Percentiles rank a stretch among this genome's conserved stretches.
phyloP scores from a whole-genome alignment of 1,284 basidiomycete species.

The Thecaphora thlaspeos region DNA sequence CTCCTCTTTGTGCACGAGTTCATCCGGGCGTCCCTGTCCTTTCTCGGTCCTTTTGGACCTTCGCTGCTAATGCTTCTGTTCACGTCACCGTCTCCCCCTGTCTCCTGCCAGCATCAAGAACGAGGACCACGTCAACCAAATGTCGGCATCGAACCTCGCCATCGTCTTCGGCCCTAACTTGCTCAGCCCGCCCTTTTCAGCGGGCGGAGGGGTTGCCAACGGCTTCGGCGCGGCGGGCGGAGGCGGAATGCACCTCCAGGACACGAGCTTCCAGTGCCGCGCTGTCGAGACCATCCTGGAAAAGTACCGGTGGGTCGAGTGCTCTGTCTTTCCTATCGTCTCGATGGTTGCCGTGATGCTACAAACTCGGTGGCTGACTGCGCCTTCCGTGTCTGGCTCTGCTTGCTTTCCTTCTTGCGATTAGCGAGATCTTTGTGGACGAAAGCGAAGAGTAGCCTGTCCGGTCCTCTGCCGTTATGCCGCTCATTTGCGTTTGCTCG shows the following conservation, averaged over 20 bases:
- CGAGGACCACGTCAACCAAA: conserved; percentile 69
- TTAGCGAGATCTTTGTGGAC: conserved; percentile 51
- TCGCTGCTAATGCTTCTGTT: no score
- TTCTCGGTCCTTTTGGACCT: no score
- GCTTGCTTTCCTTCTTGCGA: background rate
- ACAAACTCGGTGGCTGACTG: no score
- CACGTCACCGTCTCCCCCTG: background rate
- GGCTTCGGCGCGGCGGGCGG: conserved; percentile 2
- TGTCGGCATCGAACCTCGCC: conserved; percentile 88
- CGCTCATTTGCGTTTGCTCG: no score
- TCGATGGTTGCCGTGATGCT: background rate
- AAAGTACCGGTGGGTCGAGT: conserved; percentile 29
- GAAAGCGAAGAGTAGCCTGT: conserved; percentile 26
- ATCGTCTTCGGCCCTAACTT: conserved; percentile 98
- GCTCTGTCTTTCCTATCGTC: no score
- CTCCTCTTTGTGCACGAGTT: no score
- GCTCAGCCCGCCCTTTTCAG: conserved; percentile 30
- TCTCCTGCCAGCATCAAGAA: conserved; percentile 21
- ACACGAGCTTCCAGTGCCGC: conserved; percentile 54
- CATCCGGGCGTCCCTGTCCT: no score
- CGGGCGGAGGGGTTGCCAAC: background rate
- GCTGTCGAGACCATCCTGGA: conserved; percentile 56
- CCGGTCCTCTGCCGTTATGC: no score
- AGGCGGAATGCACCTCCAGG: conserved; percentile 41
- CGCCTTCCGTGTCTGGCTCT: background rate